A percentile compares a stretch with the other conserved stretches of the same genome.
phyloP scores from a whole-genome alignment of 192 early-diverging fungal genomes.

The Coemansia sp. region DNA sequence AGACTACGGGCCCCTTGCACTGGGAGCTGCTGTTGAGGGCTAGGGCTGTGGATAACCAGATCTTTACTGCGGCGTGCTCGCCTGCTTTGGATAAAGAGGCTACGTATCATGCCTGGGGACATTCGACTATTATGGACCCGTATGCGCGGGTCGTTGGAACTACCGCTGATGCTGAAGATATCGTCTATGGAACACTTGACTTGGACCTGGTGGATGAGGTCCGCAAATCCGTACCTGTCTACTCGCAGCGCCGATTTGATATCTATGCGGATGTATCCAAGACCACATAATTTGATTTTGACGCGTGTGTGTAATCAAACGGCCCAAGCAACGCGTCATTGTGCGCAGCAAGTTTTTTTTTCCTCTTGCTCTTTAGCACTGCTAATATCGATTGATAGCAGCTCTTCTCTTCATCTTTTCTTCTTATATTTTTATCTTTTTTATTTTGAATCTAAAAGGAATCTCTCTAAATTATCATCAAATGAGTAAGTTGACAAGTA shows the following conservation, averaged over 20 bases:
- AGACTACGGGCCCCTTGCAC: constrained; percentile 92
- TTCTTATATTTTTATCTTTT: constrained; percentile 2
- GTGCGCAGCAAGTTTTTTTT: constrained; percentile 12
- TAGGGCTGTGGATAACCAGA: constrained; percentile 89
- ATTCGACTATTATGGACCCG: constrained; percentile 90
- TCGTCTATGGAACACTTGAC: constrained; percentile 81
- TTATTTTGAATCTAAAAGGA: neutral
- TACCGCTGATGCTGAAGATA: constrained; percentile 73
- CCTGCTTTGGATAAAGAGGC: constrained; percentile 82
- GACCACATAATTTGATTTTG: neutral
- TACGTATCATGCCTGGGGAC: constrained; percentile 90
- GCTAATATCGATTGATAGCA: neutral
- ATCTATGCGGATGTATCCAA: constrained; percentile 76
- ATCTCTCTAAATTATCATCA: neutral
- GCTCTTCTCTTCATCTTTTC: neutral
- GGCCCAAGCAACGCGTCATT: neutral
- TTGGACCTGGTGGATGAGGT: constrained; percentile 61
- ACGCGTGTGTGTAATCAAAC: neutral
- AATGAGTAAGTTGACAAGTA: constrained; percentile 21
- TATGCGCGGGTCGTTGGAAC: constrained; percentile 74
- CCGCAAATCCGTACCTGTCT: constrained; percentile 76
- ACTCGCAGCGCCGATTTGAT: constrained; percentile 85
- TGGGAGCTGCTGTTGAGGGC: constrained; percentile 90
- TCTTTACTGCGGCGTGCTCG: constrained; percentile 95
- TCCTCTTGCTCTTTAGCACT: neutral